A percentile compares a stretch with the other conserved stretches of the same genome.
phyloP scores from a whole-genome alignment of 1,284 basidiomycete species.

The Uromyces viciae-fabae region DNA sequence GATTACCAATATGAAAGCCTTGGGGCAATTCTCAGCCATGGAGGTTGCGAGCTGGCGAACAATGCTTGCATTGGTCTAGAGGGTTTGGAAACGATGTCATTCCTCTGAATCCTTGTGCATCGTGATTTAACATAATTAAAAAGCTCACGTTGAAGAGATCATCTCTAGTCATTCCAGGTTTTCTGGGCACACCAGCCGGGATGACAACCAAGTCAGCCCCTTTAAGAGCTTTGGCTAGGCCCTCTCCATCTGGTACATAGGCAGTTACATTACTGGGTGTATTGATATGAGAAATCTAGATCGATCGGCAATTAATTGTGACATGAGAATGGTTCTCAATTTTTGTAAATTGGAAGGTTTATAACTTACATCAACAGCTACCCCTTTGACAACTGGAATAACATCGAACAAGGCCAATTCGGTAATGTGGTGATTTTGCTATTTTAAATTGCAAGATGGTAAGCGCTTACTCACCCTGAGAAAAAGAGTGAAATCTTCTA shows the following conservation, averaged over 20 bases:
- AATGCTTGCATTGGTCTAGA: slow-evolving; percentile 85
- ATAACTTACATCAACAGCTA: slow-evolving; percentile 44
- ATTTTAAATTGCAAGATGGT: slow-evolving; percentile 15
- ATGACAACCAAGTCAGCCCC: slow-evolving; percentile 88
- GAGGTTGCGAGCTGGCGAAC: slow-evolving; percentile 90
- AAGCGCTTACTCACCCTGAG: background rate
- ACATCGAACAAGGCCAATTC: slow-evolving; percentile 46
- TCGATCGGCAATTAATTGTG: slow-evolving; percentile 59
- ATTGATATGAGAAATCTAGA: slow-evolving; percentile 70
- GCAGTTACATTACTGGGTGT: slow-evolving; percentile 76
- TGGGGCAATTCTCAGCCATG: slow-evolving; percentile 78
- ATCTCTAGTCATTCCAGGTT: slow-evolving; percentile 79
- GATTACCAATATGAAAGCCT: slow-evolving; percentile 90
- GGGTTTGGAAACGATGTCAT: slow-evolving; percentile 1
- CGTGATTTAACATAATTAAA: background rate
- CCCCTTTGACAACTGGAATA: slow-evolving; percentile 44
- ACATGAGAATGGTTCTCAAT: slow-evolving; percentile 57
- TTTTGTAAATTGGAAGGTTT: background rate
- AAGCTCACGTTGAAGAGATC: slow-evolving; percentile 87
- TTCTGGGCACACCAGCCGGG: slow-evolving; percentile 71
- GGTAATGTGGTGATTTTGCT: slow-evolving; percentile 45
- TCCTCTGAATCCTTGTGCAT: background rate
- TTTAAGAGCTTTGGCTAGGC: slow-evolving; percentile 78
- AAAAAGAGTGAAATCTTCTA: background rate
- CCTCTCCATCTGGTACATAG: slow-evolving; percentile 68